Evolutionary conservation across 176 grass and related monocot genomes (phyloP).

Genomic region (Bonia amplexicaulis): DNA sequence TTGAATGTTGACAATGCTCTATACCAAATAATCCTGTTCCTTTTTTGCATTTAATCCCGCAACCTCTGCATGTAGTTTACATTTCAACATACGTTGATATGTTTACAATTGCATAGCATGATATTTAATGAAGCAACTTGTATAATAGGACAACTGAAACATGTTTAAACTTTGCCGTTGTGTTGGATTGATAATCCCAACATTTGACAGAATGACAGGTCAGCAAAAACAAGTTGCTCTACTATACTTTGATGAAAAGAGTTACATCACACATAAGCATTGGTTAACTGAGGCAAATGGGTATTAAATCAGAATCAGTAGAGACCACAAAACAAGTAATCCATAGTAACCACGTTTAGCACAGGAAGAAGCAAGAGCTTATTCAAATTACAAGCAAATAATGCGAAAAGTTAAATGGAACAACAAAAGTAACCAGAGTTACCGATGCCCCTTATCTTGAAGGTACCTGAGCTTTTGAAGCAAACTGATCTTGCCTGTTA

Average conservation of each 20-base stretch:
- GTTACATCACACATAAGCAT: neutral
- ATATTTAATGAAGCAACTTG: neutral
- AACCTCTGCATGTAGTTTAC: neutral
- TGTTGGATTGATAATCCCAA: neutral
- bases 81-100: neutral
- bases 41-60: neutral
- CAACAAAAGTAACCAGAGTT: neutral
- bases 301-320: neutral
- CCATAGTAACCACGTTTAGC: neutral
- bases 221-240: neutral
- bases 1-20: neutral
- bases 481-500: constrained; percentile 59
- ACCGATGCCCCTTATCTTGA: constrained; percentile 1
- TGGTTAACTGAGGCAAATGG: neutral
- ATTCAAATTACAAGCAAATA: neutral
- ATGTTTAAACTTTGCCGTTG: neutral
- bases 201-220: neutral
- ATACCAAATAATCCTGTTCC: neutral
- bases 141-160: neutral
- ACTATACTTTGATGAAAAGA: neutral
- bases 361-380: neutral
- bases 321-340: neutral
- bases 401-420: neutral
- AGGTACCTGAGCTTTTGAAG: constrained; percentile 59
- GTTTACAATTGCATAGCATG: neutral